Conservation (phyloP, 2,329 filamentous ascomycete genomes). For the Arthrobotrys iridis region DNA sequence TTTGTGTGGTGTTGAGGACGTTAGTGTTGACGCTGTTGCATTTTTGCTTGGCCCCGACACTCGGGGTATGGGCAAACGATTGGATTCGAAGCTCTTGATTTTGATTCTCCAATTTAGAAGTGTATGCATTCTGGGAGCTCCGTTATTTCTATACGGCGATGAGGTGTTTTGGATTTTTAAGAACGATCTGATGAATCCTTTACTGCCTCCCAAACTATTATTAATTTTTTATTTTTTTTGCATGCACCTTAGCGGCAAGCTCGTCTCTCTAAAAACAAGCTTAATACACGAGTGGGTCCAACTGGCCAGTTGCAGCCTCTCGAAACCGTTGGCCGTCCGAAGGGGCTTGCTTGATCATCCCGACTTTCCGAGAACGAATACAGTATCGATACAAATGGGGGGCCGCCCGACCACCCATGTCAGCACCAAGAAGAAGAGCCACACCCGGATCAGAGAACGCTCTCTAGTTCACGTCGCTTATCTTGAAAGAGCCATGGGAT, state of each 20-base stretch:
- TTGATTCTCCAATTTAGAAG: too few relatives aligned
- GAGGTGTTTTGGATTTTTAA: too few relatives aligned
- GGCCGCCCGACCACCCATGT: neutral
- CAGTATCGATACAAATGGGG: neutral
- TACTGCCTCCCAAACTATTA: too few relatives aligned
- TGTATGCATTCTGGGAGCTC: too few relatives aligned
- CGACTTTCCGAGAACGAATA: neutral
- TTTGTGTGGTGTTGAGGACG: neutral
- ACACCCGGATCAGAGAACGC: neutral
- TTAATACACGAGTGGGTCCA: constrained; percentile 1
- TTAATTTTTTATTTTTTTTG: too few relatives aligned
- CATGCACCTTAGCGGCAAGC: neutral
- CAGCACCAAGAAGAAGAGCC: neutral
- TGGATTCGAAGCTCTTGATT: too few relatives aligned
- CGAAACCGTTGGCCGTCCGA: constrained; percentile 8
- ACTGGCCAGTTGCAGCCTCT: neutral
- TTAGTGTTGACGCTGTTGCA: too few relatives aligned
- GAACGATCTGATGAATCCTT: too few relatives aligned
- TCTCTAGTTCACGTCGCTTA: constrained; percentile 29
- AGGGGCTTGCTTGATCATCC: neutral
- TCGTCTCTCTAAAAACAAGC: neutral
- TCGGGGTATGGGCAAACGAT: too few relatives aligned
- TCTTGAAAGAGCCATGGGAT: constrained; percentile 22
- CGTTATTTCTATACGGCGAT: too few relatives aligned
- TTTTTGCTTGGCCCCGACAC: too few relatives aligned